phyloP scores from a whole-genome alignment of 352 stramenopile species.

The Peronospora belbahrii region DNA sequence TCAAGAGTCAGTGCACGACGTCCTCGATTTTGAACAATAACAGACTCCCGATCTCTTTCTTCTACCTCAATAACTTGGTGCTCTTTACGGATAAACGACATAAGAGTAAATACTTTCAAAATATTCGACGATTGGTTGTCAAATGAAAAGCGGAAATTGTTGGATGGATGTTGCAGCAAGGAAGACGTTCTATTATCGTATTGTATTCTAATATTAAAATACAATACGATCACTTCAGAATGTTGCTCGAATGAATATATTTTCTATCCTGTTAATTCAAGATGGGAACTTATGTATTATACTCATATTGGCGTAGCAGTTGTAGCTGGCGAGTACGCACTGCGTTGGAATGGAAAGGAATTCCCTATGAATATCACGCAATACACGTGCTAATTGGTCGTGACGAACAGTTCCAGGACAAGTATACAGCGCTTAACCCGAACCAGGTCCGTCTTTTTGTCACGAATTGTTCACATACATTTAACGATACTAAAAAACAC shows the following conservation, averaged over 20 bases:
- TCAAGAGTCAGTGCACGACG: conserved; percentile 20
- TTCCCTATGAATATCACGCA: conserved; percentile 70
- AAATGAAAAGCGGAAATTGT: no score
- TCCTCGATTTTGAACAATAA: conserved; percentile 7
- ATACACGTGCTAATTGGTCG: conserved; percentile 61
- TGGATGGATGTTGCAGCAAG: no score
- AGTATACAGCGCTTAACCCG: conserved; percentile 51
- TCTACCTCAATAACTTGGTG: conserved; percentile 42
- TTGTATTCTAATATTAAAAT: no score
- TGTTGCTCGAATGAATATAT: background rate
- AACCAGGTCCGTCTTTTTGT: conserved; percentile 37
- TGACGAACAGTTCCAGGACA: conserved; percentile 51
- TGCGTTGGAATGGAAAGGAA: conserved; percentile 75
- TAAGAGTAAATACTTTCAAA: no score
- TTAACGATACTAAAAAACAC: background rate
- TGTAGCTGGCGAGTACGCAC: conserved; percentile 88
- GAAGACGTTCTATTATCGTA: no score
- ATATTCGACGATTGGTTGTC: no score
- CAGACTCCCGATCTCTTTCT: conserved; percentile 19
- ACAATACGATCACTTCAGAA: no score
- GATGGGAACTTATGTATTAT: conserved; percentile 41
- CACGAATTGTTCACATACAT: background rate
- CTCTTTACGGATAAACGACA: no score
- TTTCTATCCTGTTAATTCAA: background rate
- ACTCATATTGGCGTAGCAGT: conserved; percentile 86